Base-by-base conservation (phyloP, 345 rosid species). In the Hirschfeldia incana region DNA sequence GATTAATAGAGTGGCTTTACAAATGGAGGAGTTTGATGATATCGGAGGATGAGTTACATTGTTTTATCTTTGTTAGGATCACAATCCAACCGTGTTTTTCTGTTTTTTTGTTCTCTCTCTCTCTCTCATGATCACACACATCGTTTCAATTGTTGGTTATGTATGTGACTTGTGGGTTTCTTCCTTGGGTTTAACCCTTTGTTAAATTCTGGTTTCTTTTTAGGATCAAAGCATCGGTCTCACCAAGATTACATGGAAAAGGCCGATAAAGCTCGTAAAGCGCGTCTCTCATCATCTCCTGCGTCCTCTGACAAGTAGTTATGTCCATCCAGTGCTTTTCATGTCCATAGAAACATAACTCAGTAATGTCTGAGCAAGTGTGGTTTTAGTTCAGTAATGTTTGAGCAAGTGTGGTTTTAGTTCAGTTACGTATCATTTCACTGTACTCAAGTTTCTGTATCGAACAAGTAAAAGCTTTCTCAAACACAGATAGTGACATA, bases 191-290 rank as follows among this genome's bases (percentile, higher is more conserved):
- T 8, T 65, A 30, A 17, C 60, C 17, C 6, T n/a, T 29, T 69
- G 73, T 11, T 36, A 5, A 62, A 21, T 15, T 67, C 8, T 12
- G 58, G 69, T 65, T 26, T 72, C 26, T 36, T 65, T 75, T 66
- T 68, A 95, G 98, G 96, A 46, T 16, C 98, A 33, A 90, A 89
- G 90, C 99, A 95, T 70, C 88, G 75, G 44, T 93, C 98, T 0
- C 97, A 93, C 76, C 99, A 95, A 90, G 99, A 95, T 83, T 95
- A 95, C 87, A 5, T 95, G 96, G 99, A 95, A 65, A 93, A 80
- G 67, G 98, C 98, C 1, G 99, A 95, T 82, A 88, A 86, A 83
- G 98, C 98, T 63, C 84, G 96, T 33, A 87, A 76, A 69, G 89
- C 85, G n/a, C 91, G 97, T 51, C 96, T 95, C 66, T 95, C 98